Percentiles rank a stretch among this genome's conserved stretches.
Conservation (phyloP, 805 yeast species). For the Ogataea pini region DNA sequence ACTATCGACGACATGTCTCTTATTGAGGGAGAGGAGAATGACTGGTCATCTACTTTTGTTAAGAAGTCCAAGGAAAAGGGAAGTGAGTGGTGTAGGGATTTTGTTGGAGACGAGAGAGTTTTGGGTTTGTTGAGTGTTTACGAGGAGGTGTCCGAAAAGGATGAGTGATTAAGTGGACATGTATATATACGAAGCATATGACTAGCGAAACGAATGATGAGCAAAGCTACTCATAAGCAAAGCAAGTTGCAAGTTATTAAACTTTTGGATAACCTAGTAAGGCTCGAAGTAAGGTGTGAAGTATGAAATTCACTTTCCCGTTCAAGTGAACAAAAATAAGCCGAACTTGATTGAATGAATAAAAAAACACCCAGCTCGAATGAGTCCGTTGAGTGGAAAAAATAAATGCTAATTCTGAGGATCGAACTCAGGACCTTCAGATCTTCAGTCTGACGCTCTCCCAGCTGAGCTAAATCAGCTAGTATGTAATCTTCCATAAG, state of each 20-base stretch:
- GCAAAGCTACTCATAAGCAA: too few relatives aligned
- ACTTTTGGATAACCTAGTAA: too few relatives aligned
- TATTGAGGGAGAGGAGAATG: slow-evolving; percentile 66
- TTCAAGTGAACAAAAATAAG: too few relatives aligned
- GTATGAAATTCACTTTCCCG: too few relatives aligned
- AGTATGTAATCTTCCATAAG: slow-evolving; percentile 1
- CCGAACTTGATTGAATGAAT: too few relatives aligned
- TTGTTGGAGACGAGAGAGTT: slow-evolving; percentile 70
- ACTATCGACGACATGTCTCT: slow-evolving; percentile 41
- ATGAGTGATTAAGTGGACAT: too few relatives aligned
- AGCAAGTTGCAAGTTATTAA: neutral
- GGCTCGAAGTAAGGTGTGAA: too few relatives aligned
- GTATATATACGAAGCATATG: too few relatives aligned
- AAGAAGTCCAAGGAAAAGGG: slow-evolving; percentile 66
- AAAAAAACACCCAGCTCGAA: too few relatives aligned
- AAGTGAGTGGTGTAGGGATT: slow-evolving; percentile 87
- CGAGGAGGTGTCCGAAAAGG: slow-evolving; percentile 11
- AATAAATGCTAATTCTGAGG: slow-evolving; percentile 27
- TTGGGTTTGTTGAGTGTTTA: slow-evolving; percentile 52
- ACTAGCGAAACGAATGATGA: too few relatives aligned
- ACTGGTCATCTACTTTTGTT: slow-evolving; percentile 90
- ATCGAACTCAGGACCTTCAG: slow-evolving; percentile 31
- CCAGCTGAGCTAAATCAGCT: slow-evolving; percentile 31
- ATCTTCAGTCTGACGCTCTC: slow-evolving; percentile 33
- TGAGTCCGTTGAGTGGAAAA: neutral